phyloP scores from a whole-genome alignment of 768 basidiomycete genomes.

The Pisolithus microcarpus region DNA sequence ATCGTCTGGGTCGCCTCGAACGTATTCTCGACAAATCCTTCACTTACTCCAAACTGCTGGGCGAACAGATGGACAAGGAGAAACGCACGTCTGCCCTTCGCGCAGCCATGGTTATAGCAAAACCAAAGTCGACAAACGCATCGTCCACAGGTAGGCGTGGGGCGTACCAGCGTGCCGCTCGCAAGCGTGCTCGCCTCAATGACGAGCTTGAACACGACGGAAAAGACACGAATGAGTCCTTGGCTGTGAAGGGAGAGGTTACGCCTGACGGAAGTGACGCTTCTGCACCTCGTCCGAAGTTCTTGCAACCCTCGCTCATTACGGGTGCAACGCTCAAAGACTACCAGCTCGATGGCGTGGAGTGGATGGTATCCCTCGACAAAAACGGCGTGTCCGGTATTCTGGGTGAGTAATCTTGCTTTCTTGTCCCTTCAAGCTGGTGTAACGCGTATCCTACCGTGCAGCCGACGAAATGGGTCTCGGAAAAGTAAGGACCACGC shows the following conservation, averaged over 20 bases:
- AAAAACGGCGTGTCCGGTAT: slow-evolving; percentile 82
- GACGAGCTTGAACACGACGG: slow-evolving; percentile 5
- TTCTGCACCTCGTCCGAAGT: slow-evolving; percentile 26
- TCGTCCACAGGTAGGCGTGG: slow-evolving; percentile 16
- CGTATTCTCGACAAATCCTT: slow-evolving; percentile 70
- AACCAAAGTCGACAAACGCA: slow-evolving; percentile 2
- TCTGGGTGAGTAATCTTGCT: slow-evolving; percentile 42
- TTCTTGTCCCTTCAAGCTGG: slow-evolving; percentile 11
- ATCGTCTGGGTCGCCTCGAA: slow-evolving; percentile 47
- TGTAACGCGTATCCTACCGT: background rate
- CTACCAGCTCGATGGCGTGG: slow-evolving; percentile 90
- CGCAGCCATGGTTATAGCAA: slow-evolving; percentile 19
- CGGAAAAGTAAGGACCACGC: slow-evolving; percentile 51
- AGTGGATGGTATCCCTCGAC: slow-evolving; percentile 90
- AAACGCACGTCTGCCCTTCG: slow-evolving; percentile 27
- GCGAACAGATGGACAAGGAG: slow-evolving; percentile 66
- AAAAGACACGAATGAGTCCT: slow-evolving; percentile 8
- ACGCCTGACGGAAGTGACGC: background rate
- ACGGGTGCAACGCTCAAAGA: slow-evolving; percentile 82
- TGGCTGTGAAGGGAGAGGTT: background rate
- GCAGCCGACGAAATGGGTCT: slow-evolving; percentile 93
- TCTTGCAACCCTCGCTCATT: slow-evolving; percentile 70
- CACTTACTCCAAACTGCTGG: slow-evolving; percentile 65
- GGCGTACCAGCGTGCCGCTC: background rate
- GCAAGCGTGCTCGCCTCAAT: slow-evolving; percentile 7